A percentile compares a stretch with the other conserved stretches of the same genome.
Evolutionary conservation across 1,284 basidiomycete genomes (phyloP).

Genomic region (Testicularia cyperi): DNA sequence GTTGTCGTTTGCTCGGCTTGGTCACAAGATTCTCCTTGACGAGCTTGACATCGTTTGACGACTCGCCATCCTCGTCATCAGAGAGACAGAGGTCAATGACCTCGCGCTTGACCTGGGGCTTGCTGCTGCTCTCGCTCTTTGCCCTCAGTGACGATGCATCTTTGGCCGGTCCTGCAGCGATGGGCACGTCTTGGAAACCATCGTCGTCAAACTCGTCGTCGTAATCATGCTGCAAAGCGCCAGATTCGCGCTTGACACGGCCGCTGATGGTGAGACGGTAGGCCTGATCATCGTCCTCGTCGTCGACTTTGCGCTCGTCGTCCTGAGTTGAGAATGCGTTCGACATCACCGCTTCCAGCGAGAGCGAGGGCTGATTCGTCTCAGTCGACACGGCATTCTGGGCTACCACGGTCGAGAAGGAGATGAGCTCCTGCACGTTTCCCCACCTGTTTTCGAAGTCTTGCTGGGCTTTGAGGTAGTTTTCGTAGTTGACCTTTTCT

Average conservation of each 20-base stretch:
- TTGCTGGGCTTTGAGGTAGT: slow-evolving; percentile 69
- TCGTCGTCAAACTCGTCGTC: slow-evolving; percentile 31
- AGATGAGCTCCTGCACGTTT: slow-evolving; percentile 78
- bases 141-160: no score
- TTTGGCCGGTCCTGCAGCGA: not conserved
- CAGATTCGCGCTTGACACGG: no score
- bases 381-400: slow-evolving; percentile 6
- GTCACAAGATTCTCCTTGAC: no score
- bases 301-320: slow-evolving; percentile 1
- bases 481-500: slow-evolving; percentile 70
- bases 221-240: no score
- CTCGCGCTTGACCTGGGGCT: slow-evolving; percentile 8
- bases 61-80: slow-evolving; percentile 5
- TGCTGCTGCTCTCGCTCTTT: no score
- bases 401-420: slow-evolving; percentile 43
- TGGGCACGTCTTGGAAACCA: slow-evolving; percentile 60
- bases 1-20: no score
- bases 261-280: no score
- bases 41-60: not conserved
- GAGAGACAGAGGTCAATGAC: slow-evolving; percentile 21
- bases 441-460: slow-evolving; percentile 80
- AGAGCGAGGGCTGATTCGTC: slow-evolving; percentile 1
- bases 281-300: slow-evolving; percentile 20
- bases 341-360: slow-evolving; percentile 22
- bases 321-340: slow-evolving; percentile 26